Evolutionary conservation across 805 yeast genomes (phyloP), one percentile per base, ranked within the genome.

Genomic region (Starmerella floris): DNA sequence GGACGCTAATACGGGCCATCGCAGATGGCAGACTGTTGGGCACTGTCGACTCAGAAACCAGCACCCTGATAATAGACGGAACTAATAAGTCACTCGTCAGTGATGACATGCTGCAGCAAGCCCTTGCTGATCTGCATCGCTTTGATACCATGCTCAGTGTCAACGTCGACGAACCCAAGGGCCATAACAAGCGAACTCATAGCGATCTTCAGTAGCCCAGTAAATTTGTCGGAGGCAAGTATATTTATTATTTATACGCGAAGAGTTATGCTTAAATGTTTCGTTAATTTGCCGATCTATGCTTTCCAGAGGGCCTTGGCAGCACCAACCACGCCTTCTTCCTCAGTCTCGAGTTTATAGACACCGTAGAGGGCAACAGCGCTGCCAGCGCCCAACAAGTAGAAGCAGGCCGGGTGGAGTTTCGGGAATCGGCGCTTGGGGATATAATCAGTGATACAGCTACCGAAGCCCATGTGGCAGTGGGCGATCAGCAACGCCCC

Each of bases 371-470:
- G 68, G 13, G 83, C 73, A 30, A 79, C 65, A 41, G 70, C 67
- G 2, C 94, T 69, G 30, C 96, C 96, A 2, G 77, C 64, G 30
- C 75, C 72, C 54, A 91, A 71, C 43, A 84, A 59, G 49, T 69
- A 70, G 68, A 75, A 65, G 43, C 94, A 87, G 30, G 72, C 65
- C 48, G 70, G 69, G 64, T 83, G 79, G 71, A 82, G 74, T 33
- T 68, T 61, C 30, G 95, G 95, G 62, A 79, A 91, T 21, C 78
- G 83, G 61, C 98, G 74, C 58, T 68, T 64, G 33, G 95, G 96
- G 43, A 88, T 79, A 65, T 88, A 91, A 64, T 88, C 98, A 46
- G 78, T 78, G 56, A 91, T 85, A 68, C 96, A 88, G 36, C 93
- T 70, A 62, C 80, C 80, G 64, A 91, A 74, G 11, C 97, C 98